Conservation (phyloP, 2,329 filamentous ascomycete species). For the Cytospora schulzeri region DNA sequence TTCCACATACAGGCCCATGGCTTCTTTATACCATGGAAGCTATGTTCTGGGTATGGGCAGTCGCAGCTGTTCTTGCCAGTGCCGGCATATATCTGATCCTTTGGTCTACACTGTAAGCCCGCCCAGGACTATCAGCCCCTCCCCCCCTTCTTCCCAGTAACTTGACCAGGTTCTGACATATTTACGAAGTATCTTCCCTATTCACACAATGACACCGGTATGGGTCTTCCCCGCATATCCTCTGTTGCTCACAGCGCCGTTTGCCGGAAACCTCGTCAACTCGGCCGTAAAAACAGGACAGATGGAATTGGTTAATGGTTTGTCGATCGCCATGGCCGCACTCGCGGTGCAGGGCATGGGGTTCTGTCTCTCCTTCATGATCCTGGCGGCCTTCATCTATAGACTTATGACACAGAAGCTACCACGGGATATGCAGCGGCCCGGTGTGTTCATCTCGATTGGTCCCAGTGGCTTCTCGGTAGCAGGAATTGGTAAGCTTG, state of each 20-base stretch:
- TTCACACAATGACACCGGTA: conserved; percentile 82
- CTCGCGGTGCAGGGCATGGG: conserved; percentile 57
- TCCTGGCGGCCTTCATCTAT: conserved; percentile 82
- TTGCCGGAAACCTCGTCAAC: conserved; percentile 62
- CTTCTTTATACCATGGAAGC: conserved; percentile 61
- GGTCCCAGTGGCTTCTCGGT: conserved; percentile 68
- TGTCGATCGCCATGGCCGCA: conserved; percentile 52
- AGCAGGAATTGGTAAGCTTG: conserved; percentile 44
- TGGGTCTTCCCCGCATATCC: conserved; percentile 90
- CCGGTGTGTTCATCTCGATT: conserved; percentile 84
- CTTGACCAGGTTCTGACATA: not conserved
- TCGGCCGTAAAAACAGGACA: conserved; percentile 38
- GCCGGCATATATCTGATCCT: conserved; percentile 74
- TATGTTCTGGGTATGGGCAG: conserved; percentile 75
- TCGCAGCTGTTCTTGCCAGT: conserved; percentile 67
- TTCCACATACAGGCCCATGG: conserved; percentile 64
- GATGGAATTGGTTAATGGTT: conserved; percentile 40
- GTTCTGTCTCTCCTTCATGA: conserved; percentile 68
- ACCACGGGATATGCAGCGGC: conserved; percentile 72
- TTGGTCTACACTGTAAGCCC: conserved; percentile 59
- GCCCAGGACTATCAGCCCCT: too few relatives aligned
- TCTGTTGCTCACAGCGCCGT: conserved; percentile 73
- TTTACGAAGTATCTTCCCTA: conserved; percentile 54
- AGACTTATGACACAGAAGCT: conserved; percentile 87
- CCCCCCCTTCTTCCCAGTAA: not conserved